These are phyloP conservation scores for Aspergillus thermomutatus DNA, from an alignment of 2,329 filamentous ascomycete genomes.

Conservation along the genomic window DNA sequence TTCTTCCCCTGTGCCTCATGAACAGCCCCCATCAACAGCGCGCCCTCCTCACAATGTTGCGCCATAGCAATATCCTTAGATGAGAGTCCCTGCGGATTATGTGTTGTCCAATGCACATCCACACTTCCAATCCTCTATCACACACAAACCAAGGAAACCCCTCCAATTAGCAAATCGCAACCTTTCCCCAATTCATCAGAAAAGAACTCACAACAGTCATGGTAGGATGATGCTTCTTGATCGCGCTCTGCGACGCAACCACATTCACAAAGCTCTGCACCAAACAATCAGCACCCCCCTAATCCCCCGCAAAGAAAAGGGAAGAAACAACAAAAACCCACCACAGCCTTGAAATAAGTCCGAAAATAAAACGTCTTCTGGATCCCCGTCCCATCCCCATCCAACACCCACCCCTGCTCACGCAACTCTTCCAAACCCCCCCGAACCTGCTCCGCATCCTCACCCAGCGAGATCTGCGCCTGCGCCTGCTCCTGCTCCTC, in stretches of 20 bases:
- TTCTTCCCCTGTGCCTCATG: conserved; percentile 29
- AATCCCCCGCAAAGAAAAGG: background rate
- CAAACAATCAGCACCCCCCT: background rate
- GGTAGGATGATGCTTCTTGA: conserved; percentile 38
- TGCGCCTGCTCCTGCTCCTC: conserved; percentile 9
- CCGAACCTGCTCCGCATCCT: conserved; percentile 24
- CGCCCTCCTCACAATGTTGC: conserved; percentile 35
- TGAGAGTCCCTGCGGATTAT: conserved; percentile 37
- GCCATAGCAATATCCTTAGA: conserved; percentile 37
- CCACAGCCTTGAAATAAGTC: conserved; percentile 38
- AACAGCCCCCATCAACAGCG: conserved; percentile 31
- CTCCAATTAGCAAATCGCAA: background rate
- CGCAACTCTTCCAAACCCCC: conserved; percentile 23
- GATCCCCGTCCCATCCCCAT: conserved; percentile 31
- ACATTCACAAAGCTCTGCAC: conserved; percentile 36
- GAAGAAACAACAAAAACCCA: conserved; percentile 19
- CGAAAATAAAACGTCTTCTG: conserved; percentile 39
- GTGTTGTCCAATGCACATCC: conserved; percentile 40
- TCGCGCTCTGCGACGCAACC: conserved; percentile 35
- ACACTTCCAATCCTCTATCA: conserved; percentile 34
- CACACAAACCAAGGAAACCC: background rate
- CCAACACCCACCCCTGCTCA: conserved; percentile 32
- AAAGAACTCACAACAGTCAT: conserved; percentile 35
- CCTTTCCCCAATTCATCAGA: background rate
- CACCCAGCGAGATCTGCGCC: conserved; percentile 28